Percentiles rank a stretch among this genome's conserved stretches.
Conservation (phyloP, 31 red algal genomes). For the Endocladia muricata region DNA sequence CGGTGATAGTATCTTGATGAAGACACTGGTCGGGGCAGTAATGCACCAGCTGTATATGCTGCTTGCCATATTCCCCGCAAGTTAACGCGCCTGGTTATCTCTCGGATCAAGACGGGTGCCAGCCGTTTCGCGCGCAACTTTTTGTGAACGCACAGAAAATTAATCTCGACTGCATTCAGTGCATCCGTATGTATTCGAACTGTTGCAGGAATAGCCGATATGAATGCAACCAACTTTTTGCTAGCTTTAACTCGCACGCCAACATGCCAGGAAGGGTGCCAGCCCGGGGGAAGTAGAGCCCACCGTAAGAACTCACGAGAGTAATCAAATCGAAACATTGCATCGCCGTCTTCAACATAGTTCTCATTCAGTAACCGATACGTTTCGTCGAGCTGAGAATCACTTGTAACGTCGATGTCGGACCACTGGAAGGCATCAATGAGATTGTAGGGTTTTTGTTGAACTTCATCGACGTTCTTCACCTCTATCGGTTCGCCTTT, state of each 20-base stretch:
- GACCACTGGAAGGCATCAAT: slow-evolving; percentile 80
- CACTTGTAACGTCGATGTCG: slow-evolving; percentile 75
- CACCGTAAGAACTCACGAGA: slow-evolving; percentile 87
- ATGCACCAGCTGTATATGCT: slow-evolving; percentile 86
- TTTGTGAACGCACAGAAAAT: slow-evolving; percentile 99
- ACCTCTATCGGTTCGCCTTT: slow-evolving; percentile 33
- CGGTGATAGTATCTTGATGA: slow-evolving; percentile 86
- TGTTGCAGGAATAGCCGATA: slow-evolving; percentile 81
- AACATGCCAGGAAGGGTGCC: slow-evolving; percentile 75
- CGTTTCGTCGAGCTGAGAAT: slow-evolving; percentile 59
- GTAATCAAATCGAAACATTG: slow-evolving; percentile 98
- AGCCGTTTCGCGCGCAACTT: slow-evolving; percentile 87
- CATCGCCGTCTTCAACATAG: slow-evolving; percentile 96
- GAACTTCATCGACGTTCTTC: slow-evolving; percentile 30
- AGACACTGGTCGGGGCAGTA: slow-evolving; percentile 81
- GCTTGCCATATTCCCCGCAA: slow-evolving; percentile 76
- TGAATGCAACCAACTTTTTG: slow-evolving; percentile 87
- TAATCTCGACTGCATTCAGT: slow-evolving; percentile 79
- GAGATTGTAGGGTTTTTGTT: slow-evolving; percentile 66
- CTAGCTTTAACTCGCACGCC: slow-evolving; percentile 83
- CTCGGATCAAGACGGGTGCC: slow-evolving; percentile 92
- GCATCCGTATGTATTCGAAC: slow-evolving; percentile 28
- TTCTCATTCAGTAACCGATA: slow-evolving; percentile 87
- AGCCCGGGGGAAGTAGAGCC: slow-evolving; percentile 92
- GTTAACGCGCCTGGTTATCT: slow-evolving; percentile 92